Percentiles rank a stretch among this genome's conserved stretches.
phyloP scores from a whole-genome alignment of 352 stramenopile genomes.

The Phytophthora megakarya region DNA sequence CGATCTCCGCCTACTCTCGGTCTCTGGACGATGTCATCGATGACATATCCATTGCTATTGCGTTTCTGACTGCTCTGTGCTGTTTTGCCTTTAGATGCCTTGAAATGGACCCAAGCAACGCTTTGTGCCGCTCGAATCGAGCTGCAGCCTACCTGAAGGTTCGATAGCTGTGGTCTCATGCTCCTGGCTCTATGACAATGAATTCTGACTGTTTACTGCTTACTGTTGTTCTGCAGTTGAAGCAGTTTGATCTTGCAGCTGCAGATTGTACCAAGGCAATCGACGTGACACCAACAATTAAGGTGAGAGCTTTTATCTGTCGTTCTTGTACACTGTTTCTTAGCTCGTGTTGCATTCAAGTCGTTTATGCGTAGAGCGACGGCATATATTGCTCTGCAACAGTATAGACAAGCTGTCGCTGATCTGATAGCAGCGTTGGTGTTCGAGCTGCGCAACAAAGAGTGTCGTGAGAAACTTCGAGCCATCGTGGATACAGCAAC shows the following conservation, averaged over 20 bases:
- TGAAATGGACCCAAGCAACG: constrained; percentile 43
- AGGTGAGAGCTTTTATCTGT: constrained; percentile 37
- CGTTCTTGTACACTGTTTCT: not conserved
- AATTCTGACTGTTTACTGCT: not conserved
- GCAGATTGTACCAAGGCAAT: constrained; percentile 60
- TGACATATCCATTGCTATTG: not conserved
- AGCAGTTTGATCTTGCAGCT: constrained; percentile 43
- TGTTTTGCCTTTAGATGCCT: constrained; percentile 42
- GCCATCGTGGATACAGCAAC: constrained; percentile 32
- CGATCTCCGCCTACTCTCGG: constrained; percentile 53
- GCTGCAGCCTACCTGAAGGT: constrained; percentile 71
- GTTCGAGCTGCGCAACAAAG: constrained; percentile 60
- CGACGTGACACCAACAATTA: constrained; percentile 50
- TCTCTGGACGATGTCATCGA: constrained; percentile 10
- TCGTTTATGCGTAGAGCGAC: constrained; percentile 61
- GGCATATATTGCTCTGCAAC: constrained; percentile 38
- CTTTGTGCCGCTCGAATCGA: constrained; percentile 66
- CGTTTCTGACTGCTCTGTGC: constrained; percentile 4
- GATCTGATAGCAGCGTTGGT: constrained; percentile 50
- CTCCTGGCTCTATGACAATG: not conserved
- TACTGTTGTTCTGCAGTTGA: constrained; percentile 35
- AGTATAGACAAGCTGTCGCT: constrained; percentile 37
- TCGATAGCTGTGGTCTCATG: not conserved
- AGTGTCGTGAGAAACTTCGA: constrained; percentile 49
- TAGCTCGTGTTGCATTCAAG: constrained; percentile 29